These are phyloP conservation scores for Pythium brachiatum DNA, from an alignment of 352 stramenopile species.

Conservation along the genomic window DNA sequence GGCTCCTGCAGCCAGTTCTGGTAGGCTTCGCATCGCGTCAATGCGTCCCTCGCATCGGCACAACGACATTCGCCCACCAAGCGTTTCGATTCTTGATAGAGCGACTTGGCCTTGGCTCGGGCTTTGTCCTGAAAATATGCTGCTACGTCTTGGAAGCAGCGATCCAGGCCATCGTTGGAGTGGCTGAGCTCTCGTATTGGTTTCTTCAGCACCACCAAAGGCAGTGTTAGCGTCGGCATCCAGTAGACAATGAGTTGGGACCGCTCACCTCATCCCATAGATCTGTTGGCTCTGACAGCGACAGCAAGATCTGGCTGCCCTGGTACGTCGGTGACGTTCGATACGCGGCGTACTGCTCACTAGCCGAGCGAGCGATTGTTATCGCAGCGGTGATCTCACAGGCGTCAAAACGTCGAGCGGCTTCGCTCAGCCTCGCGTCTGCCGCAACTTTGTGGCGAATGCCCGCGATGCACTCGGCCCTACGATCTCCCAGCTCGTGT, in stretches of 20 bases:
- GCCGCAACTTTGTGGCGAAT: conserved; percentile 5
- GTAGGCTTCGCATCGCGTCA: conserved; percentile 4
- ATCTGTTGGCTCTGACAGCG: not conserved
- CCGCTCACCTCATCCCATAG: not conserved
- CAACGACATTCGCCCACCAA: not conserved
- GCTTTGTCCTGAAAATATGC: conserved; percentile 4
- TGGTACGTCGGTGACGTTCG: conserved; percentile 3
- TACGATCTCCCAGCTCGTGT: not conserved
- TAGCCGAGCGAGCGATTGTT: not conserved
- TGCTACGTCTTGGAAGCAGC: conserved; percentile 1
- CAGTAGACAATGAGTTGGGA: not conserved
- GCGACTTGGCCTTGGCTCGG: not conserved
- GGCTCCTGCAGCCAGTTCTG: conserved; percentile 8
- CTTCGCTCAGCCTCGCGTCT: not conserved
- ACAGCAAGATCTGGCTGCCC: conserved; percentile 5
- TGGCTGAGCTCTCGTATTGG: conserved; percentile 2
- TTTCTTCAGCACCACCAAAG: not conserved
- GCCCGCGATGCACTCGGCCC: conserved; percentile 4
- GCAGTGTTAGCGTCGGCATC: not conserved
- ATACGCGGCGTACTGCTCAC: conserved; percentile 4
- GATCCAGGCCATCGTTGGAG: conserved; percentile 5
- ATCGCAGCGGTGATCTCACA: conserved; percentile 6
- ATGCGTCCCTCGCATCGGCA: not conserved
- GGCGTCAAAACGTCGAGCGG: not conserved
- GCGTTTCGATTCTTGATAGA: not conserved